These are phyloP conservation scores for Quaeritorhiza haematococci DNA, from an alignment of 371 early-diverging fungal genomes.

Conservation along the genomic window DNA sequence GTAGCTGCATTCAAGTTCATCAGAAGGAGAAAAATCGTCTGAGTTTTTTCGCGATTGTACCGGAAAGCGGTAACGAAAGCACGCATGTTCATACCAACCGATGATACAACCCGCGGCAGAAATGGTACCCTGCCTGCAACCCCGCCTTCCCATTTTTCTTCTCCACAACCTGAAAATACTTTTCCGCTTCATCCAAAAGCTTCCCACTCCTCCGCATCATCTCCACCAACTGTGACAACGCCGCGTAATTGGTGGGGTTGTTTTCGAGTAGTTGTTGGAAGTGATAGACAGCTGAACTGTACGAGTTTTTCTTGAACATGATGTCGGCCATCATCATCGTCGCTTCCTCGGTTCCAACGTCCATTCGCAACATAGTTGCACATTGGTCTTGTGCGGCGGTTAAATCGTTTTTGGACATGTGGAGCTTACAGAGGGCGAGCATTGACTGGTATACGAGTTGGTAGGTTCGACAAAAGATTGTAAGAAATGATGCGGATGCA, in stretches of 20 bases:
- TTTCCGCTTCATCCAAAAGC: slow-evolving; percentile 23
- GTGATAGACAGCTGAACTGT: slow-evolving; percentile 28
- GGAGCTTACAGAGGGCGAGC: too few species aligned
- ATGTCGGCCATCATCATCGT: slow-evolving; percentile 40
- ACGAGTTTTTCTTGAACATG: slow-evolving; percentile 26
- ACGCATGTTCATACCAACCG: slow-evolving; percentile 12
- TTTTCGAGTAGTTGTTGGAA: slow-evolving; percentile 34
- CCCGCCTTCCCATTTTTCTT: slow-evolving; percentile 19
- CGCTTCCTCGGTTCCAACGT: slow-evolving; percentile 30
- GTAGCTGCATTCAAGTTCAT: slow-evolving; percentile 18
- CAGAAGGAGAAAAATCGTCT: not conserved
- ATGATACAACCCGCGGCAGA: slow-evolving; percentile 39
- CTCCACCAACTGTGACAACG: slow-evolving; percentile 30
- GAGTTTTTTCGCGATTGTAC: too few species aligned
- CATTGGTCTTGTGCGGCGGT: slow-evolving; percentile 36
- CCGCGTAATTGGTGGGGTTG: slow-evolving; percentile 28
- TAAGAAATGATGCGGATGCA: not conserved
- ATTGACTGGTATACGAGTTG: too few species aligned
- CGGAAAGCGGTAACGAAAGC: too few species aligned
- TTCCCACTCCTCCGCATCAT: slow-evolving; percentile 34
- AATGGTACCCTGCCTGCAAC: slow-evolving; percentile 37
- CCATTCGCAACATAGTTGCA: slow-evolving; percentile 24
- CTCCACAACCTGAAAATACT: slow-evolving; percentile 24
- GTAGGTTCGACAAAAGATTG: slow-evolving; percentile 1
- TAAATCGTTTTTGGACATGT: slow-evolving; percentile 25